phyloP scores from a whole-genome alignment of 2,329 filamentous ascomycete species.

The Cladosporium cucumerinum region DNA sequence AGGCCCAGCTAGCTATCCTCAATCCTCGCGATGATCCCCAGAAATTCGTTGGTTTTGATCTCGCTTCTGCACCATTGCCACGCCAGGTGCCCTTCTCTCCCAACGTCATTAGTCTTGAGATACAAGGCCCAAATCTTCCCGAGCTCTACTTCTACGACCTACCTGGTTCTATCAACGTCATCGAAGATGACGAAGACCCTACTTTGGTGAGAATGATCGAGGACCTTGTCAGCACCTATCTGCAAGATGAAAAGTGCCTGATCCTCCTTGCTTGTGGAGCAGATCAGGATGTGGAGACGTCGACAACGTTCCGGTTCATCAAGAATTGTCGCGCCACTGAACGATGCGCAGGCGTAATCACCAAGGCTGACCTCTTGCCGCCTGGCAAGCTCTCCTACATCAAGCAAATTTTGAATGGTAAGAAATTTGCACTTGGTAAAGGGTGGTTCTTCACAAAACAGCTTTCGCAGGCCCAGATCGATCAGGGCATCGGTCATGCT shows the following conservation, averaged over 20 bases:
- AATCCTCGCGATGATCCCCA: slow-evolving; percentile 58
- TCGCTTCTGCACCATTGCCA: background rate
- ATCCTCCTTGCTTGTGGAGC: slow-evolving; percentile 76
- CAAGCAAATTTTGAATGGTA: slow-evolving; percentile 48
- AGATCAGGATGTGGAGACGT: slow-evolving; percentile 74
- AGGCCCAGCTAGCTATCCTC: slow-evolving; percentile 73
- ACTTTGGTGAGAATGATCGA: slow-evolving; percentile 70
- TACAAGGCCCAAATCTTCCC: slow-evolving; percentile 67
- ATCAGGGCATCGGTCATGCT: slow-evolving; percentile 42
- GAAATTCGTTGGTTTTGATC: slow-evolving; percentile 34
- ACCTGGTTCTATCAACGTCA: slow-evolving; percentile 74
- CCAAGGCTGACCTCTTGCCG: slow-evolving; percentile 73
- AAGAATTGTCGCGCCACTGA: slow-evolving; percentile 38
- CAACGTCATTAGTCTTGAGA: slow-evolving; percentile 74
- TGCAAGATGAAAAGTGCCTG: slow-evolving; percentile 65
- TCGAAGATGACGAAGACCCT: slow-evolving; percentile 57
- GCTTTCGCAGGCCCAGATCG: slow-evolving; percentile 52
- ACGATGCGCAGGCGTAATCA: slow-evolving; percentile 60
- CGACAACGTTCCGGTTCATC: slow-evolving; percentile 65
- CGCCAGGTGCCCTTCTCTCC: slow-evolving; percentile 69
- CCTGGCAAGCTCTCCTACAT: slow-evolving; percentile 33
- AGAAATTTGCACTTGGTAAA: slow-evolving; percentile 63
- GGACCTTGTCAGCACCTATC: slow-evolving; percentile 67
- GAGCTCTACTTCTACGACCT: slow-evolving; percentile 81
- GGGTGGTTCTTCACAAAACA: slow-evolving; percentile 77